Conservation (phyloP, 495 filamentous ascomycete species). For the Talaromyces borbonicus region DNA sequence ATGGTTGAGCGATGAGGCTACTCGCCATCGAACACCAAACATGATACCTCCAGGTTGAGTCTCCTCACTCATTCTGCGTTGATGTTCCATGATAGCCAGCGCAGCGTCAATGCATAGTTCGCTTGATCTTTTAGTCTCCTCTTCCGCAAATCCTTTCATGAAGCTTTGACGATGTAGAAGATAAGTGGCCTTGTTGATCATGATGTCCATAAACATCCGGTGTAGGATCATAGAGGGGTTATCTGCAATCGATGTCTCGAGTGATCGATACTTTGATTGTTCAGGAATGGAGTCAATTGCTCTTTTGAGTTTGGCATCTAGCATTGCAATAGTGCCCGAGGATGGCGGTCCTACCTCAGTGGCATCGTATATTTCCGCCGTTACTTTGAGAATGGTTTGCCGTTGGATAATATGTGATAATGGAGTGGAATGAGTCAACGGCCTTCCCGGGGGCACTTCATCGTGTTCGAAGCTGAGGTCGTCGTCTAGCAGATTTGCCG, state of each 20-base stretch:
- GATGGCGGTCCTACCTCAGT: slow-evolving; percentile 7
- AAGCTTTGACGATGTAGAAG: slow-evolving; percentile 11
- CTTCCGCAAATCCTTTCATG: slow-evolving; percentile 7
- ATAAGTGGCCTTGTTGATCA: slow-evolving; percentile 10
- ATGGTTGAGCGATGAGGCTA: slow-evolving; percentile 22
- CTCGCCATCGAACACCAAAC: slow-evolving; percentile 23
- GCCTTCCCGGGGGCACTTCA: slow-evolving; percentile 4
- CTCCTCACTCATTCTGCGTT: slow-evolving; percentile 20
- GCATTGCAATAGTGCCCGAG: slow-evolving; percentile 1
- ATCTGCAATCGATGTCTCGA: slow-evolving; percentile 10
- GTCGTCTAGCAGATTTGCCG: not conserved
- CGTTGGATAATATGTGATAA: slow-evolving; percentile 9
- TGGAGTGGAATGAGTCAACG: slow-evolving; percentile 5
- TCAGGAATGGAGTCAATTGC: slow-evolving; percentile 6
- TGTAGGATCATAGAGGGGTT: slow-evolving; percentile 4
- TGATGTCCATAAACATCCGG: slow-evolving; percentile 8
- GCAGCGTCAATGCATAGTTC: slow-evolving; percentile 30
- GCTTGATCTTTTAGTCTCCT: slow-evolving; percentile 6
- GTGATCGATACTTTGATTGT: not conserved
- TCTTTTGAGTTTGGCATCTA: slow-evolving; percentile 6
- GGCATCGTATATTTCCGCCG: slow-evolving; percentile 9
- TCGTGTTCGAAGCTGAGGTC: slow-evolving; percentile 4
- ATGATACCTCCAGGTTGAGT: slow-evolving; percentile 21
- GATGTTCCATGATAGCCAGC: slow-evolving; percentile 20
- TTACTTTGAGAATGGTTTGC: slow-evolving; percentile 6